Conservation (phyloP, 345 rosid species). For the Eucalyptus shirleyi region DNA sequence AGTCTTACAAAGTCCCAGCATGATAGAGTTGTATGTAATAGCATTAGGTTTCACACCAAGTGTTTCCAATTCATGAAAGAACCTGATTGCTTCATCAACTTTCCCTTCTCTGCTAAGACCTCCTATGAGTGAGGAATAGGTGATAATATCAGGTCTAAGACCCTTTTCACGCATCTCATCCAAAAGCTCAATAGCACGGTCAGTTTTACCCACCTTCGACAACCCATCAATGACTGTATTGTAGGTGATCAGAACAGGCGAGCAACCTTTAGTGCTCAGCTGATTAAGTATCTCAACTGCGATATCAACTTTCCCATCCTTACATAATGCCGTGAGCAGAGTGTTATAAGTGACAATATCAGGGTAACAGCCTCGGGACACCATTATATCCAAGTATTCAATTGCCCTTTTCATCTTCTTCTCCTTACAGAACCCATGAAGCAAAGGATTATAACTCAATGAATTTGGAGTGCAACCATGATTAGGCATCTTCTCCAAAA, state of each 20-base stretch:
- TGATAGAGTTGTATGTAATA: constrained; percentile 56
- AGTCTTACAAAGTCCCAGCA: constrained; percentile 70
- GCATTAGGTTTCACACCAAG: constrained; percentile 58
- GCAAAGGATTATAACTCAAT: constrained; percentile 66
- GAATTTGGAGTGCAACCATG: constrained; percentile 80
- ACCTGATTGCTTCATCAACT: constrained; percentile 62
- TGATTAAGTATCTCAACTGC: constrained; percentile 88
- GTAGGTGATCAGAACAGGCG: constrained; percentile 69
- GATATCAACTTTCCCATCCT: constrained; percentile 74
- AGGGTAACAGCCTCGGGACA: constrained; percentile 80
- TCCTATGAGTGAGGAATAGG: constrained; percentile 70
- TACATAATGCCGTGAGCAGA: constrained; percentile 69
- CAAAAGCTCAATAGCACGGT: constrained; percentile 48
- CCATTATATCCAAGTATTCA: constrained; percentile 75
- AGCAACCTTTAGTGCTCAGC: constrained; percentile 65
- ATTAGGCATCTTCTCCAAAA: constrained; percentile 77
- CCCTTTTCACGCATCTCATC: constrained; percentile 71
- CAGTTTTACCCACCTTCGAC: constrained; percentile 71
- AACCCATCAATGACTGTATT: constrained; percentile 84
- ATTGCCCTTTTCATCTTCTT: constrained; percentile 81
- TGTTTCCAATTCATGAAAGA: constrained; percentile 64
- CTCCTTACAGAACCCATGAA: constrained; percentile 85
- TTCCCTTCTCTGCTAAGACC: constrained; percentile 81
- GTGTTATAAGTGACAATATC: constrained; percentile 92
- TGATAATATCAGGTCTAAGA: constrained; percentile 62